Conservation (phyloP, 257 asterid genomes). For the Petrea volubilis region DNA sequence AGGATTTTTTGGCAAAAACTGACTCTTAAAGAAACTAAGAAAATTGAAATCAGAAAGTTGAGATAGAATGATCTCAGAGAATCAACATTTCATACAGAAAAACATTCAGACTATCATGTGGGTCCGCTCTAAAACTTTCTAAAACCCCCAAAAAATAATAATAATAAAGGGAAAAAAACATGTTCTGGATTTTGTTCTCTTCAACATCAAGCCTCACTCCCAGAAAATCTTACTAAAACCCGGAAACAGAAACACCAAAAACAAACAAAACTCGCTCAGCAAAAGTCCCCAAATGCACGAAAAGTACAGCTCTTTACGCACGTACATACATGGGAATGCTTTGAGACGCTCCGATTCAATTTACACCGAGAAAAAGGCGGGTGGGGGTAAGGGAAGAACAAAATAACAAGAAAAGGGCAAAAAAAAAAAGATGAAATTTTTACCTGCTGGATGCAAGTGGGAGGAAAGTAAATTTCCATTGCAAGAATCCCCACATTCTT, state of each 20-base stretch:
- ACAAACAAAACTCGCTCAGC: not conserved
- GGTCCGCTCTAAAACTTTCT: constrained; percentile 19
- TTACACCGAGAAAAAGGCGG: not conserved
- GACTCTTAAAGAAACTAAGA: constrained; percentile 22
- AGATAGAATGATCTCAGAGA: not conserved
- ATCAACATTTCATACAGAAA: not conserved
- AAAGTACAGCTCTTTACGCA: not conserved
- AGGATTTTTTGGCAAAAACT: not conserved
- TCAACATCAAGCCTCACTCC: constrained; percentile 19
- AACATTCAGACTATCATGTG: constrained; percentile 20
- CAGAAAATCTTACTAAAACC: not conserved
- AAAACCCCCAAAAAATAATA: not conserved
- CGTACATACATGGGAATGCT: constrained; percentile 1
- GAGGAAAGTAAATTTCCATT: constrained; percentile 94
- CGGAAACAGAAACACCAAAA: constrained; percentile 3
- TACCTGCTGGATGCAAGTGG: constrained; percentile 95
- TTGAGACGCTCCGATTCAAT: constrained; percentile 10
- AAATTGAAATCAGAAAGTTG: not conserved
- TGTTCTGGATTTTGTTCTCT: not conserved
- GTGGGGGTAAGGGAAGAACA: too few relatives aligned
- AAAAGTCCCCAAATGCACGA: not conserved
- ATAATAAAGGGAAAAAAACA: not conserved
- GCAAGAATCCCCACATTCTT: constrained; percentile 97
- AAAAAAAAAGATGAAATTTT: not conserved
- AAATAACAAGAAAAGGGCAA: too few relatives aligned